Base-by-base conservation (phyloP, 805 yeast genomes). In the Vanderwaltozyma yarrowii region DNA sequence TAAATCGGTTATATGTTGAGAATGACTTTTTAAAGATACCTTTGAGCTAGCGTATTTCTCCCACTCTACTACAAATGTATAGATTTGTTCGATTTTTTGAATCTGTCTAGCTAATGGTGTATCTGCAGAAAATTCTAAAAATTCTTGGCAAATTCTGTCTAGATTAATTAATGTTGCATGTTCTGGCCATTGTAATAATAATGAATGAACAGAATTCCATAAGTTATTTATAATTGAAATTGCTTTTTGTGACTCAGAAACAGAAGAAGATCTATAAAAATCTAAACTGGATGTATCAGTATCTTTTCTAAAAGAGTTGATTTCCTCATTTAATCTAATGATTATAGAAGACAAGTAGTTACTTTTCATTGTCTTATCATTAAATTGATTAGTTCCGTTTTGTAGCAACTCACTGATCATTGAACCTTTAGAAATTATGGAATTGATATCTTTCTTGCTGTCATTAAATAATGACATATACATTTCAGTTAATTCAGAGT, bases 41-140 rank as follows among this genome's bases (percentile, higher is more conserved):
- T 82, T 79, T 10, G 76, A 69, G 21, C 87, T 76, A 1, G 96
- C 95, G 60, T 83, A 87, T 45, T 84, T 81, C 56, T 92, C 92
- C 96, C 98, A 92, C 56, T 92, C 97, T 19, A 80, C 70, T 43
- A 88, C 69, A 52, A 74, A 78, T 0, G 86, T 81, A 52, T 83
- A 84, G 21, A 89, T 73, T 53, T 84, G 95, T 60, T 92, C 98
- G 26, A 86, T 62, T 58, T 88, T 88, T 36, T 80, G 82, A 31
- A 94, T 65, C 39, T 79, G 69, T 47, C 81, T 73, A 9, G 88
- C 88, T 25, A 92, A 61, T 0, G 98, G 92, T 0, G 83, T 74
- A 23, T 67, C 63, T 2, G 78, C 66, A 0, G 94, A 74, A 50
- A 67, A 80, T 3, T 60, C 58, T 40, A 82, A 58, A 42, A 81